Evolutionary conservation across 371 early-diverging fungal genomes (phyloP), one percentile per base, ranked within the genome.

Genomic region (Rhizopus delemar): DNA sequence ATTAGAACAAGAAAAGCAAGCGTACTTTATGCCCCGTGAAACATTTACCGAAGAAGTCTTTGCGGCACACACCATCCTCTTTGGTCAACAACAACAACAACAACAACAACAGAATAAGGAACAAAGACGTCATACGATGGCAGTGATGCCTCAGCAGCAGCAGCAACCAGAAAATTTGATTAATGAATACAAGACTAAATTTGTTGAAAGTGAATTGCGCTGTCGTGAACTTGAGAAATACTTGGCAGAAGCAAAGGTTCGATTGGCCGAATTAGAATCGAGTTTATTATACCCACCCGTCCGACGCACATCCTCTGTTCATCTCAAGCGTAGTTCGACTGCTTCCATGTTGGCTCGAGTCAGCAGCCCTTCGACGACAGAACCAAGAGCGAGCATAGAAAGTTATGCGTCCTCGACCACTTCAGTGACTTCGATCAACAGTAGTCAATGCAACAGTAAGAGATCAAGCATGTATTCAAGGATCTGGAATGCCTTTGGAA

Each of bases 211-310:
- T 16, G 78, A 77, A 53, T 50, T 74, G 12, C 74, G 81, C 11
- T 81, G 81, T 51, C 72, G 81, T 9, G 81, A 77, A 49, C 55
- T 81, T 28, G 81, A 81, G 46, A 75, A 81, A 51, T 56, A 77
- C 35, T 39, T 81, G 11, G 81, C 81, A 29, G 81, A 81, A 32
- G 71, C 76, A 46, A 81, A 81, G 56, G 69, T 77, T 9, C 72
- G 65, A 53, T 36, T 81, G 8, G 81, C 71, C 12, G 78, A 77
- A 57, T 66, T 72, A 36, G 77, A 80, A 56, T 65, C 74, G 22
- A 45, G 43, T 51, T 29, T 63, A 15, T 32, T 56, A 41, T 36
- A 51, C 15, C 63, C 67, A 41, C 62, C 46, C 8, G 56, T 34
- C 3, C 63, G 63, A 35, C 58, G 67, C 13, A 13, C 39, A 28